Evolutionary conservation across 768 basidiomycete genomes (phyloP), one percentile per base, ranked within the genome.

Genomic region (Sporobolomyces pararoseus): DNA sequence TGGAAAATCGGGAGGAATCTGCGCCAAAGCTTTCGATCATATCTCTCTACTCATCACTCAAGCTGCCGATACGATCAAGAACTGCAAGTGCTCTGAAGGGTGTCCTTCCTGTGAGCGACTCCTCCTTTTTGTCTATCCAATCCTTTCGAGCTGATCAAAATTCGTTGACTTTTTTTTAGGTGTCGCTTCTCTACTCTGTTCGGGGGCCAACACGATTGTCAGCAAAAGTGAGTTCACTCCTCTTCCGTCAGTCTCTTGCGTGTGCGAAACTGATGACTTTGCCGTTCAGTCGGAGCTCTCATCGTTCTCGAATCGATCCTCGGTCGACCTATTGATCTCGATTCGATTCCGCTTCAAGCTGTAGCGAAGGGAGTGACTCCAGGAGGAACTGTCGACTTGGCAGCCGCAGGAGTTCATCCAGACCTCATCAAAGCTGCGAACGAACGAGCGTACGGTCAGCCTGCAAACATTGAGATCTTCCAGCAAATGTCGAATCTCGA

Each of bases 21-120:
- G 88, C 35, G 84, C 86, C 4, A 90, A 87, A 76, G 90, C 88
- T 3, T 92, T 92, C 75, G 92, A 93, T 75, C 86, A 89, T 74
- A 84, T 78, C 63, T 84, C 79, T 14, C 82, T 85, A 49, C 81
- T 89, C 52, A 78, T 92, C 27, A 79, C 77, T 12, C 83, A 85
- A 66, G 89, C 90, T 0, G 82, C 84, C 27, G 79, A 83, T 47
- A 79, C 80, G 3, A 82, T 91, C 21, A 84, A 85, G 65, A 75
- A 79, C 6, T 94, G 92, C 78, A 72, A 80, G 9, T 94, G 92
- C 76, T 75, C 80, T 14, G 81, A 85, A 12, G 92, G 91, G 0
- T 95, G 92, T 76, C 78, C 81, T 7, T 79, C 83, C 64, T 94
- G 92, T 89, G 73, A 53, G 83, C 37, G 16, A 35, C 54, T 57